Conservation (phyloP, 805 yeast species). For the Suhomyces sp. region DNA sequence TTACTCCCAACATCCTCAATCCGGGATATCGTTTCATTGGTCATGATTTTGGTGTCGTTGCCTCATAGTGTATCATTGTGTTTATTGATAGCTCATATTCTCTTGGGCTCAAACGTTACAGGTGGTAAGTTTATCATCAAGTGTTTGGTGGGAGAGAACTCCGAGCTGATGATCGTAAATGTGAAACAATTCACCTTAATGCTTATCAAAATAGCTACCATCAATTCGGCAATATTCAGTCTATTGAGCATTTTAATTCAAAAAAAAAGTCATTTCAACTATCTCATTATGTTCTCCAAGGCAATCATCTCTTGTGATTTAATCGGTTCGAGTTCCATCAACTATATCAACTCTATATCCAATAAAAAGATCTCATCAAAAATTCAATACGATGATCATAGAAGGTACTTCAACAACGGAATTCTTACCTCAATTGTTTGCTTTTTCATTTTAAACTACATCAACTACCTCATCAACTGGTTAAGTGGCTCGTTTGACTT, state of each 20-base stretch:
- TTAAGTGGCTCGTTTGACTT: conserved; percentile 9
- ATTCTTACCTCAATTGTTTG: conserved; percentile 11
- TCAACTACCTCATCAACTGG: conserved; percentile 14
- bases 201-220: conserved; percentile 1
- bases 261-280: conserved; percentile 12
- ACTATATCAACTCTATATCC: conserved; percentile 11
- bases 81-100: conserved; percentile 10
- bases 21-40: conserved; percentile 12
- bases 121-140: conserved; percentile 13
- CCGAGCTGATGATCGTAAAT: conserved; percentile 4
- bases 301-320: conserved; percentile 14
- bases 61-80: conserved; percentile 11
- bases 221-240: conserved; percentile 6
- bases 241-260: conserved; percentile 5
- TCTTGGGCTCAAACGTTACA: conserved; percentile 12
- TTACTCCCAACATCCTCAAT: conserved; percentile 10
- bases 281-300: conserved; percentile 13
- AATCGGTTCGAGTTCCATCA: conserved; percentile 11
- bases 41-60: conserved; percentile 12
- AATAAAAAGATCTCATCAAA: conserved; percentile 9
- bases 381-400: conserved; percentile 9
- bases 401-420: conserved; percentile 7
- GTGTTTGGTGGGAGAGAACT: conserved; percentile 4
- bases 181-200: neutral
- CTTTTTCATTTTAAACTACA: conserved; percentile 13